These are phyloP conservation scores for Scutellaria galericulata DNA, from an alignment of 257 asterid species.

Conservation along the genomic window DNA sequence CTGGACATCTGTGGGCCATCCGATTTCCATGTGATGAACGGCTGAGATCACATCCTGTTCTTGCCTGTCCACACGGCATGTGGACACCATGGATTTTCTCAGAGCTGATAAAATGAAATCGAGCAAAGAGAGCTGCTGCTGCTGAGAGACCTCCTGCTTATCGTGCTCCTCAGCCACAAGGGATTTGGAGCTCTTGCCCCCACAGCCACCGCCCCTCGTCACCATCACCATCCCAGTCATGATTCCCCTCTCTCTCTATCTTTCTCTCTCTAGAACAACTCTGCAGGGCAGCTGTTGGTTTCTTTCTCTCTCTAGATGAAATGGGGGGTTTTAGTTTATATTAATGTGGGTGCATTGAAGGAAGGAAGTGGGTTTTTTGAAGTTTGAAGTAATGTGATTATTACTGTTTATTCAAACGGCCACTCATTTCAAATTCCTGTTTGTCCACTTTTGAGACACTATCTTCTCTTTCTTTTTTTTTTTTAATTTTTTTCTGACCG, in stretches of 20 bases:
- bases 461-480: neutral
- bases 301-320: constrained; percentile 36
- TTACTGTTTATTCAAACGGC: constrained; percentile 72
- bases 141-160: constrained; percentile 48
- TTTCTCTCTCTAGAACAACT: constrained; percentile 2
- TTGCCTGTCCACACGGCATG: constrained; percentile 70
- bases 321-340: constrained; percentile 10
- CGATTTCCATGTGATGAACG: constrained; percentile 85
- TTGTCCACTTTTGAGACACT: constrained; percentile 32
- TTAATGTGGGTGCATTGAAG: constrained; percentile 40
- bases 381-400: constrained; percentile 39
- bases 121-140: constrained; percentile 65
- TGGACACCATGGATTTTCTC: constrained; percentile 86
- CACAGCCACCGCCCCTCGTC: constrained; percentile 67
- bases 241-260: constrained; percentile 15
- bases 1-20: constrained; percentile 93
- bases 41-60: constrained; percentile 67
- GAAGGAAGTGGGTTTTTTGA: constrained; percentile 45
- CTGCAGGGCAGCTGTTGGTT: neutral
- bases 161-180: constrained; percentile 48
- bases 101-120: constrained; percentile 76
- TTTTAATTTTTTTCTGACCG: neutral
- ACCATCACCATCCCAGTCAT: constrained; percentile 82
- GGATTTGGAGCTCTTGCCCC: constrained; percentile 53
- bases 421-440: constrained; percentile 63